Evolutionary conservation across 2,329 filamentous ascomycete genomes (phyloP).

Genomic region (Mollisia scopiformis): DNA sequence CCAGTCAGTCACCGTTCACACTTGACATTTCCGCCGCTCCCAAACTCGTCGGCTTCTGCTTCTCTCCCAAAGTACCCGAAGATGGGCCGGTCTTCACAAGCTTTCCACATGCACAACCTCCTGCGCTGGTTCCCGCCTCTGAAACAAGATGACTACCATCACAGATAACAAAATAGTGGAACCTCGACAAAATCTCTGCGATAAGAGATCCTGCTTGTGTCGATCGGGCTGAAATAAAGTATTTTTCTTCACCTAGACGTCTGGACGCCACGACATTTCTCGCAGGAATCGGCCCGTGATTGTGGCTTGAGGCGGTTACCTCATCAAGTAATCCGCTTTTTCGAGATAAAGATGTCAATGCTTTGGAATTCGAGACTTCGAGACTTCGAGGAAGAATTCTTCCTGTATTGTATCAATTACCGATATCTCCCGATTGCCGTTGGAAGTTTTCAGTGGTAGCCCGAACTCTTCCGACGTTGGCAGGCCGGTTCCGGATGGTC

Average conservation of each 20-base stretch:
- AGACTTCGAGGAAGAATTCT: neutral
- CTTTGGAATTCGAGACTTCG: neutral
- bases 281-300: neutral
- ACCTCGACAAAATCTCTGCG: conserved; percentile 13
- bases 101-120: neutral
- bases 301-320: too few relatives aligned
- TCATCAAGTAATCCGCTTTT: neutral
- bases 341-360: too few relatives aligned
- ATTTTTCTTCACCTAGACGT: too few relatives aligned
- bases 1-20: neutral
- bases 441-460: neutral
- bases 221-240: conserved; percentile 14
- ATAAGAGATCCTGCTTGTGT: conserved; percentile 9
- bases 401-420: neutral
- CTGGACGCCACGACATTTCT: conserved; percentile 6
- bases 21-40: neutral
- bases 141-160: neutral
- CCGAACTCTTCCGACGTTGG: neutral
- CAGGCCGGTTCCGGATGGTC: too few relatives aligned
- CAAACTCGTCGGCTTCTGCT: neutral
- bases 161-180: neutral
- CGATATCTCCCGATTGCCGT: neutral
- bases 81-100: neutral
- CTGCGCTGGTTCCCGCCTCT: neutral
- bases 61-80: neutral